A percentile compares a stretch with the other conserved stretches of the same genome.
phyloP scores from a whole-genome alignment of 2,329 filamentous ascomycete species.

The Aspergillus ochraceoroseus region DNA sequence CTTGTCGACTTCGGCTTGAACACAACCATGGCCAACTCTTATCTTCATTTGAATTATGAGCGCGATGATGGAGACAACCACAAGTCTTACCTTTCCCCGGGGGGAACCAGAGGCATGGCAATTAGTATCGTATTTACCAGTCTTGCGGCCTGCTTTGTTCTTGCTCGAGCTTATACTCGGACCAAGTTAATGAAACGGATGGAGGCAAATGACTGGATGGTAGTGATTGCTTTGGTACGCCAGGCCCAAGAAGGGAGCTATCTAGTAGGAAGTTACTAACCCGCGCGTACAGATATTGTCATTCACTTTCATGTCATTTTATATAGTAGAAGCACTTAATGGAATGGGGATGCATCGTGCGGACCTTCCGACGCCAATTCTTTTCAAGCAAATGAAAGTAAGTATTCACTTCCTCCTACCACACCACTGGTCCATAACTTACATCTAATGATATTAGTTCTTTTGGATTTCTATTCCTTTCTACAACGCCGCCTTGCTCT shows the following conservation, averaged over 20 bases:
- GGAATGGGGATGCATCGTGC: slow-evolving; percentile 36
- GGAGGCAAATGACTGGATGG: slow-evolving; percentile 38
- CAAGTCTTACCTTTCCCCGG: slow-evolving; percentile 23
- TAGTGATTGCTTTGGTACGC: slow-evolving; percentile 33
- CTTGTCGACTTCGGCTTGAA: slow-evolving; percentile 1
- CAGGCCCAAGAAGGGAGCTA: not conserved
- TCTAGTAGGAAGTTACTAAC: not conserved
- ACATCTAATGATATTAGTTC: slow-evolving; percentile 21
- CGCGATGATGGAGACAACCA: slow-evolving; percentile 18
- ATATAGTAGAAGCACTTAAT: slow-evolving; percentile 32
- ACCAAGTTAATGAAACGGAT: slow-evolving; percentile 30
- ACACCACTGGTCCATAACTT: not conserved
- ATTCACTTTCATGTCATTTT: slow-evolving; percentile 34
- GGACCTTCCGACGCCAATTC: slow-evolving; percentile 29
- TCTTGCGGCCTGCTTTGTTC: slow-evolving; percentile 30
- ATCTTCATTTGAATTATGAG: slow-evolving; percentile 18
- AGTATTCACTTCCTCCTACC: not conserved
- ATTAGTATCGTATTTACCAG: slow-evolving; percentile 32
- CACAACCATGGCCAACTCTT: slow-evolving; percentile 20
- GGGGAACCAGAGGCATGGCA: slow-evolving; percentile 26
- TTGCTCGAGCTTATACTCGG: slow-evolving; percentile 32
- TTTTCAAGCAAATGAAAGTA: slow-evolving; percentile 35
- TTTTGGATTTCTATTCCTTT: slow-evolving; percentile 40
- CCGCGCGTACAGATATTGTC: slow-evolving; percentile 27
- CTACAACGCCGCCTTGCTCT: slow-evolving; percentile 37